These are phyloP conservation scores for Phylloporus rhodoxanthus DNA, from an alignment of 768 basidiomycete species.

Conservation along the genomic window DNA sequence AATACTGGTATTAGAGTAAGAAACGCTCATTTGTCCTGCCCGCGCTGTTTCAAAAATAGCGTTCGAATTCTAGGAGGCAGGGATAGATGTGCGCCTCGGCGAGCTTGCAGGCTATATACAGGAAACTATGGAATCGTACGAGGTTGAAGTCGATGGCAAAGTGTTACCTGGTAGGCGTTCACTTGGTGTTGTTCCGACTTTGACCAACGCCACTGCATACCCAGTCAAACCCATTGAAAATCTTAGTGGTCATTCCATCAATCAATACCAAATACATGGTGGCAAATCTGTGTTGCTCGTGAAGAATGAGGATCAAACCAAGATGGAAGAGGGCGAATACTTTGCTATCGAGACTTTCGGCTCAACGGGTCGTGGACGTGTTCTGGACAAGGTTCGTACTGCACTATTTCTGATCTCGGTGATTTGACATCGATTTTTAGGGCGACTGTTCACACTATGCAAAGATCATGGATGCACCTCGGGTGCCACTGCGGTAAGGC, in stretches of 20 bases:
- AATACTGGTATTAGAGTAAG: slow-evolving; percentile 82
- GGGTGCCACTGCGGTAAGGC: slow-evolving; percentile 67
- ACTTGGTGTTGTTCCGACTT: neutral
- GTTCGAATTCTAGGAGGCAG: slow-evolving; percentile 66
- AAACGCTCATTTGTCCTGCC: neutral
- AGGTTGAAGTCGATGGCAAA: slow-evolving; percentile 88
- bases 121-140: slow-evolving; percentile 98
- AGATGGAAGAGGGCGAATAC: slow-evolving; percentile 99
- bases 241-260: slow-evolving; percentile 91
- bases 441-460: slow-evolving; percentile 96
- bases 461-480: slow-evolving; percentile 59
- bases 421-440: slow-evolving; percentile 32
- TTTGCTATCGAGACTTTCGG: slow-evolving; percentile 99
- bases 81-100: slow-evolving; percentile 90
- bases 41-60: slow-evolving; percentile 2
- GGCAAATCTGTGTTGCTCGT: slow-evolving; percentile 90
- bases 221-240: slow-evolving; percentile 91
- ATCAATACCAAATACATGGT: slow-evolving; percentile 87
- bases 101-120: slow-evolving; percentile 90
- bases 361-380: slow-evolving; percentile 86
- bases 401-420: neutral
- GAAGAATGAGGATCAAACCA: slow-evolving; percentile 82
- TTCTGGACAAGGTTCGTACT: slow-evolving; percentile 66
- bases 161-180: slow-evolving; percentile 59
- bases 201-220: neutral